Evolutionary conservation across 2,329 filamentous ascomycete genomes (phyloP).

Genomic region (Penicillium vulpinum): DNA sequence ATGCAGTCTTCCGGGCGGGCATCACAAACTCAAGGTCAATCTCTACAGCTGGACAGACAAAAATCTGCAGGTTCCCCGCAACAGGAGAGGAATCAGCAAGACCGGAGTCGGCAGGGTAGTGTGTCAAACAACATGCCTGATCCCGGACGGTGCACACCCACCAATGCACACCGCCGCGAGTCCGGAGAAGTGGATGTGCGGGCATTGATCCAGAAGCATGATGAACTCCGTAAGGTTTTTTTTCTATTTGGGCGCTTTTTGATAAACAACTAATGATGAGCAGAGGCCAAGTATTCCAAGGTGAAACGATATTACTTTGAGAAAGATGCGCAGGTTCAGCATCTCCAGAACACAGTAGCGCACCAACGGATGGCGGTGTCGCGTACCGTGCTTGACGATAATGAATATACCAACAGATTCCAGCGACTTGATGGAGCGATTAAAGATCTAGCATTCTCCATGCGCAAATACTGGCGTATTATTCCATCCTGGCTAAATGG

Average conservation of each 20-base stretch:
- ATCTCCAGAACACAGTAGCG: constrained; percentile 94
- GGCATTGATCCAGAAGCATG: constrained; percentile 46
- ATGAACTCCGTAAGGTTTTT: constrained; percentile 46
- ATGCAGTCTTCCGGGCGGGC: constrained; percentile 24
- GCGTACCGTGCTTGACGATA: constrained; percentile 90
- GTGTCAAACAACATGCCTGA: constrained; percentile 35
- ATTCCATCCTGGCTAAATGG: constrained; percentile 78
- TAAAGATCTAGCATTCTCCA: constrained; percentile 92
- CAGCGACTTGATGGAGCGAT: constrained; percentile 89
- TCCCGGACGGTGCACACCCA: constrained; percentile 50
- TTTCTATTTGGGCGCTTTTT: neutral
- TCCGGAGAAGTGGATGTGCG: constrained; percentile 46
- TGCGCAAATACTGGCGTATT: constrained; percentile 87
- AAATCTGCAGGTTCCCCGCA: constrained; percentile 11
- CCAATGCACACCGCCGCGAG: constrained; percentile 36
- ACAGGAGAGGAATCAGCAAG: neutral
- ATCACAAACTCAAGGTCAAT: constrained; percentile 10
- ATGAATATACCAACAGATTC: constrained; percentile 86
- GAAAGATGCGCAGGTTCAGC: constrained; percentile 83
- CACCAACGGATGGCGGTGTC: constrained; percentile 95
- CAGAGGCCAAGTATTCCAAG: constrained; percentile 95
- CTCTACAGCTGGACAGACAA: constrained; percentile 13
- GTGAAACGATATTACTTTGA: constrained; percentile 98
- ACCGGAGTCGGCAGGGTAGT: constrained; percentile 27
- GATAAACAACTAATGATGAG: constrained; percentile 6